Conservation (phyloP, 306 rosid species). For the Acacia confusa region DNA sequence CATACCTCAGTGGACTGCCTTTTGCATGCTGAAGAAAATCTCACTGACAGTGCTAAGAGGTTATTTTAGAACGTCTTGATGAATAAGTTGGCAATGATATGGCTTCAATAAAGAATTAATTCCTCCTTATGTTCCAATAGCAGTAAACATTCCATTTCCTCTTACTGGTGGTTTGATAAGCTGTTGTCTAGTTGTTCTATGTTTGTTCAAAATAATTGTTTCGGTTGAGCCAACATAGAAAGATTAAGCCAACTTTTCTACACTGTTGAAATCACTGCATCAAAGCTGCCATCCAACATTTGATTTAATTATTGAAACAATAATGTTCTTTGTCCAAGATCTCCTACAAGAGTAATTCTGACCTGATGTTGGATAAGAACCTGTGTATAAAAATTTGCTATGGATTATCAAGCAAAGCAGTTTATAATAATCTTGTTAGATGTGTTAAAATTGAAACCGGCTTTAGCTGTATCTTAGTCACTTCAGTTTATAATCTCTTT, state of each 20-base stretch:
- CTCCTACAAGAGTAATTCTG: not conserved
- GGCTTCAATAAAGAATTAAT: slow-evolving; percentile 10
- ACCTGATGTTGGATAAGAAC: not conserved
- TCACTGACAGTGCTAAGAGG: slow-evolving; percentile 17
- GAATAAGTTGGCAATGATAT: not conserved
- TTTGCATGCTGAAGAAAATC: slow-evolving; percentile 15
- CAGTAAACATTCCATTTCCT: not conserved
- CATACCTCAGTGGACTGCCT: slow-evolving; percentile 57
- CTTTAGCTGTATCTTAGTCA: no score
- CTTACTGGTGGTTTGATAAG: not conserved
- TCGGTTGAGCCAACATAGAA: no score
- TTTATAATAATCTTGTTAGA: no score
- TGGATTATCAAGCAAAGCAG: not conserved
- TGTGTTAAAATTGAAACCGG: no score
- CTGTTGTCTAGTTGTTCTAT: not conserved
- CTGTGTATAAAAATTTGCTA: not conserved
- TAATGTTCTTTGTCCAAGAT: slow-evolving; percentile 5
- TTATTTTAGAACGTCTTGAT: not conserved
- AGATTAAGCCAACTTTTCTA: no score
- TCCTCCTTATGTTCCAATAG: not conserved
- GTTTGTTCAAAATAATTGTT: slow-evolving; percentile 1
- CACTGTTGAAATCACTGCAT: not conserved
- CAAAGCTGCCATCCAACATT: not conserved
- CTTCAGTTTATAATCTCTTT: not conserved
- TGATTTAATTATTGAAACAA: not conserved